Base-by-base conservation (phyloP, 1,139 yeast genomes). In the Lodderomyces pseudojiufengensis region DNA sequence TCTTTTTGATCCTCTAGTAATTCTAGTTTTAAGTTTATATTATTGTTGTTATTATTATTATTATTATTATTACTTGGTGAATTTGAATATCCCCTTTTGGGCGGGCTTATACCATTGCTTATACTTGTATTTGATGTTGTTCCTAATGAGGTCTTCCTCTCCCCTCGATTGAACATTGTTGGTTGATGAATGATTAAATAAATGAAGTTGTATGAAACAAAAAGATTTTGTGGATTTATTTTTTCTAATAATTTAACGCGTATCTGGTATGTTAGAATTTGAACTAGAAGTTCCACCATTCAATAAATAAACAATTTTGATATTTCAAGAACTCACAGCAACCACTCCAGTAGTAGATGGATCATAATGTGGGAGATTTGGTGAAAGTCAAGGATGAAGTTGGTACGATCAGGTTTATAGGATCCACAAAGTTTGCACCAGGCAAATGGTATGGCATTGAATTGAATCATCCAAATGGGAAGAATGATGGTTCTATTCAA, bases 1-100 rank as follows among this genome's bases (percentile, higher is more conserved):
- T 84, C 94, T 48, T 83, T 82, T 57, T 92, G 97, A 51, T 90
- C 97, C 37, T 86, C 90, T 35, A 88, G 69, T 37, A 90, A 68
- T 50, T 87, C 95, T 31, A 66, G 67, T 49, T 77, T 77, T 47
- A 77, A 52, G 45, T 33, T 32, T 23, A 13, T 31, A 20, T 32
- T 37, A 21, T 28, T 33, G 12, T 21, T 35, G 22, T 31, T 36
- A 23, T 15, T 15, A 31, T 13, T 34, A 5, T 9, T 15, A 22
- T 11, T 11, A 9, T 11, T 13, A 20, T 12, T 20, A 5, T 5
- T 21, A n/a, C 15, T 52, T 33, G 27, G 23, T 38, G 27, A 12
- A 35, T 12, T 22, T 32, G 28, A 25, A 29, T 21, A 11, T 5
- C 29, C 33, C 14, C 36, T 21, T 15, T 36, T 33, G 11, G 32